These are phyloP conservation scores for Avena sativa DNA, from an alignment of 176 grass and related monocot genomes.

Conservation along the genomic window DNA sequence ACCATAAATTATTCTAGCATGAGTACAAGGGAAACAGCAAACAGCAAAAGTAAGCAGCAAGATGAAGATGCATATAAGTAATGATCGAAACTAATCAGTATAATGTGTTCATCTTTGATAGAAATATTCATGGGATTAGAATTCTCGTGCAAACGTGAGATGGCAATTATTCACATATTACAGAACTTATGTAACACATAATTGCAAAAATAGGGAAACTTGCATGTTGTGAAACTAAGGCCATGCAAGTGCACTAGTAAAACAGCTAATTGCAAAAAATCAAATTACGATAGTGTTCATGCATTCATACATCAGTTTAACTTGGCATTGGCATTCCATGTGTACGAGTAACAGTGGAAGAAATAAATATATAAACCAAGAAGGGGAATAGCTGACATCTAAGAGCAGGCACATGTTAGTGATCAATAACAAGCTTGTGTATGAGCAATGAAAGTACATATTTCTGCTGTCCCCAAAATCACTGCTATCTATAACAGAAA, in stretches of 20 bases:
- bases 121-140: neutral
- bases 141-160: neutral
- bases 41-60: neutral
- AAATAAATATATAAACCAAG: neutral
- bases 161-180: neutral
- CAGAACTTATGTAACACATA: neutral
- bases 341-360: neutral
- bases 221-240: neutral
- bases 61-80: conserved; percentile 10
- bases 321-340: conserved; percentile 5
- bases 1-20: conserved; percentile 23
- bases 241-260: conserved; percentile 1
- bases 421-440: neutral
- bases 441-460: conserved; percentile 16
- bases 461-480: neutral
- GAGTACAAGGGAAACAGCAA: conserved; percentile 14
- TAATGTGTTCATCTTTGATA: neutral
- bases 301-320: neutral
- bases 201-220: neutral
- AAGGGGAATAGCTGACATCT: conserved; percentile 9
- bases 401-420: neutral
- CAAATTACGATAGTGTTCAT: neutral
- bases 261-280: conserved; percentile 2
- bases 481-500: neutral
- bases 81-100: neutral